Conservation (phyloP, 345 rosid species). For the Brassica cretica region DNA sequence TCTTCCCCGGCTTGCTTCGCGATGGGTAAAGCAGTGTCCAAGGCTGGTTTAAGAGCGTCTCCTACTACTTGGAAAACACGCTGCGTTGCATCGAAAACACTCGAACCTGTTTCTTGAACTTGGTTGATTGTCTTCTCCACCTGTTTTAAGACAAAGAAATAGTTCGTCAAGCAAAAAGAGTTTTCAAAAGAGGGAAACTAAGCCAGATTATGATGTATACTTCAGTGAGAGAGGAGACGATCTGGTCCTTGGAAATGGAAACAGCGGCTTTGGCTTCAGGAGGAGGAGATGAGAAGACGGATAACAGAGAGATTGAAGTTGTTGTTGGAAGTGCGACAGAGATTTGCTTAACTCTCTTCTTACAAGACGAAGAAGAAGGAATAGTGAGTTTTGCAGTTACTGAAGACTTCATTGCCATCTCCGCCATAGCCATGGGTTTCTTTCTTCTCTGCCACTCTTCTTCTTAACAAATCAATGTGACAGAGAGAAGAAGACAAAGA, state of each 20-base stretch:
- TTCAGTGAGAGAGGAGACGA: slow-evolving; percentile 74
- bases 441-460: slow-evolving; percentile 22
- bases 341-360: slow-evolving; percentile 45
- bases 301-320: slow-evolving; percentile 60
- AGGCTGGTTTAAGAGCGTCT: slow-evolving; percentile 72
- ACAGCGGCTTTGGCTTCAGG: slow-evolving; percentile 65
- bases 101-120: slow-evolving; percentile 67
- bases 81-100: slow-evolving; percentile 59
- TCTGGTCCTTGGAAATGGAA: slow-evolving; percentile 76
- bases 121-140: slow-evolving; percentile 83
- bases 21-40: slow-evolving; percentile 70
- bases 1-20: slow-evolving; percentile 76
- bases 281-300: slow-evolving; percentile 53
- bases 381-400: slow-evolving; percentile 45
- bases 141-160: slow-evolving; percentile 40
- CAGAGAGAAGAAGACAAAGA: slow-evolving; percentile 32
- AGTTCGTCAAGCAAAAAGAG: not conserved
- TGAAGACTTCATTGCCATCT: slow-evolving; percentile 60
- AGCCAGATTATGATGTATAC: slow-evolving; percentile 32
- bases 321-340: slow-evolving; percentile 62
- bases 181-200: not conserved
- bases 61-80: slow-evolving; percentile 59
- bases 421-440: slow-evolving; percentile 41
- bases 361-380: slow-evolving; percentile 40
- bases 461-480: slow-evolving; percentile 17